Evolutionary conservation across 2,329 filamentous ascomycete genomes (phyloP), one percentile per base, ranked within the genome.

Genomic region (Trichoderma harzianum): DNA sequence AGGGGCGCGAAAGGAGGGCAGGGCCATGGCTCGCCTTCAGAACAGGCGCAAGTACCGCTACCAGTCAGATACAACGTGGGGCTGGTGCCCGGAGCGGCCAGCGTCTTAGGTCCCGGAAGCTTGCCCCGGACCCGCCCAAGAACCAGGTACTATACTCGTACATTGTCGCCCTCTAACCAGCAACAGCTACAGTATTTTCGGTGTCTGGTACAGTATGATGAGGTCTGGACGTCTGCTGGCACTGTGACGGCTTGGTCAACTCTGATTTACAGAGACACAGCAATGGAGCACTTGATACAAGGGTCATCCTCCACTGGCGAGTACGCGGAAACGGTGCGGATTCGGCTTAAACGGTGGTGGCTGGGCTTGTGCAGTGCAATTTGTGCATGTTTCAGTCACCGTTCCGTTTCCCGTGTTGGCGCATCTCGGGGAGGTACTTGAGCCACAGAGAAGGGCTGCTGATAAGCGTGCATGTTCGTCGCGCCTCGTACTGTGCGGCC

Each of bases 71-170:
- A 36, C 71, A 64, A 72, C 72, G 71, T 74, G 73, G 71, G 68
- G 64, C 73, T 39, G 24, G 21, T 62, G 39, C 39, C 61, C 53
- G 51, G 28, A 62, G 32, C 67, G 62, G 57, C 66, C 30, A 53
- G 28, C 55, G 28, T 34, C 55, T 30, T 63, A 28, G 61, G 53
- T 57, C 47, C 64, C 72, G 73, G 73, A 73, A 74, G 73, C 69
- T 47, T 71, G 47, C 73, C 73, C 71, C 69, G 72, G 73, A 51
- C 71, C 73, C 73, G 64, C 73, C n/a, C 47, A 5, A 24, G 43
- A 58, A 26, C 63, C 62, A 61, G 53, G 69, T 26, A 61, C 36
- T 16, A 14, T 36, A 36, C 34, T 16, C 5, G 34, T 36, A 36
- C 34, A 36, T 36, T 36, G 14, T 36, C 34, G 14, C 14, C 32